phyloP scores from a whole-genome alignment of 2,329 filamentous ascomycete genomes.

The Phyllosticta citribraziliensis region DNA sequence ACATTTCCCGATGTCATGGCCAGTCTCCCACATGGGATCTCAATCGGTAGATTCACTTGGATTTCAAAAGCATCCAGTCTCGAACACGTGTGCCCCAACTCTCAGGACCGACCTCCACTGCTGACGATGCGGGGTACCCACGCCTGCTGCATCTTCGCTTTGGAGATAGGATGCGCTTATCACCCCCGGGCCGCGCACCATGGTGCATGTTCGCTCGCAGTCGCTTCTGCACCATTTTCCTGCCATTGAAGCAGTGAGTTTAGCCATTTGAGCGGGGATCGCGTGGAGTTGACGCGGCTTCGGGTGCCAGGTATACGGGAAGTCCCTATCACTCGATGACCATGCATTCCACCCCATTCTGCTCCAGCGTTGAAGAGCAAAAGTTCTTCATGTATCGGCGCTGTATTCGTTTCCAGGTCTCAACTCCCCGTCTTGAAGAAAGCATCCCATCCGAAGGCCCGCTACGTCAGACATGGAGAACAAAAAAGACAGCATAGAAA shows the following conservation, averaged over 20 bases:
- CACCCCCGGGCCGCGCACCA: background rate
- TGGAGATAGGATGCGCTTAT: background rate
- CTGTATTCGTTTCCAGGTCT: background rate
- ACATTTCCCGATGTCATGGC: too few relatives aligned
- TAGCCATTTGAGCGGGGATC: background rate
- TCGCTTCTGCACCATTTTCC: background rate
- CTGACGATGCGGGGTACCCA: background rate
- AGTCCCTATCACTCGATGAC: background rate
- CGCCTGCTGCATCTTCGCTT: background rate
- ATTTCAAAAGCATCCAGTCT: background rate
- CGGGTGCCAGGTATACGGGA: background rate
- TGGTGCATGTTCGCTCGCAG: background rate
- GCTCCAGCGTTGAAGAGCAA: background rate
- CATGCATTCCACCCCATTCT: background rate
- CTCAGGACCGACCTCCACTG: background rate
- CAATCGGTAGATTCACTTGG: background rate
- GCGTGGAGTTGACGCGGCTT: background rate
- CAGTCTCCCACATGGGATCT: background rate
- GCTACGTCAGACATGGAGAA: slow-evolving; percentile 4
- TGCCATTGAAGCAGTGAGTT: background rate
- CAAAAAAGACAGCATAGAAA: background rate
- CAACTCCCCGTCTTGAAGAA: background rate
- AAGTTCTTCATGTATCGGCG: background rate
- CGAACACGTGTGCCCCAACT: background rate
- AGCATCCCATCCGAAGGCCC: background rate